Conservation (phyloP, 73 alveolate species). For the Paramecium pentaurelia region DNA sequence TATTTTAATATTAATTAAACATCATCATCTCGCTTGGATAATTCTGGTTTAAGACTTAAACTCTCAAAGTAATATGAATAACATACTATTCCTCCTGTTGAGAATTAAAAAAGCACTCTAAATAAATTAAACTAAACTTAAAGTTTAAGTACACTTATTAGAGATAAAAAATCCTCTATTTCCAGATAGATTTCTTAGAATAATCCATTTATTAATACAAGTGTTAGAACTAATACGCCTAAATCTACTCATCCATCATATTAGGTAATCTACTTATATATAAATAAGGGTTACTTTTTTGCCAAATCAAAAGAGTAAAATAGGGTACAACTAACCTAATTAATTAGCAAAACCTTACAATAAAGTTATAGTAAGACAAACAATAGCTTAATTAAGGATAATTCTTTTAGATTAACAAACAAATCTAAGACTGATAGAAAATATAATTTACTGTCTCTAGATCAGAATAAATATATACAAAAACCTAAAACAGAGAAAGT, state of each 20-base stretch:
- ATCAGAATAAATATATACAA: background rate
- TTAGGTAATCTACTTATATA: background rate
- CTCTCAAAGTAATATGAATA: background rate
- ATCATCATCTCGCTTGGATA: background rate
- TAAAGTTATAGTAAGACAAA: background rate
- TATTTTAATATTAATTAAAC: background rate
- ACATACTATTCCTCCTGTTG: background rate
- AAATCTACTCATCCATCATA: background rate
- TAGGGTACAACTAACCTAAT: background rate
- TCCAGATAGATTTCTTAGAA: background rate
- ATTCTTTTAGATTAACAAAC: background rate
- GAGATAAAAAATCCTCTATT: background rate
- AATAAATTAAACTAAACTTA: background rate
- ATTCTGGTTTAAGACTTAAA: background rate
- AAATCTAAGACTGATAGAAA: constrained; percentile 21
- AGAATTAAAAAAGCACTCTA: background rate
- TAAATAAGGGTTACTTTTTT: background rate
- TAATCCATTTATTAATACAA: background rate
- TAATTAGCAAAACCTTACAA: background rate
- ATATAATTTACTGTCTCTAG: constrained; percentile 2
- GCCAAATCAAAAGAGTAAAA: background rate
- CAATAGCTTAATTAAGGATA: background rate
- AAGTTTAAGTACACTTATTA: background rate
- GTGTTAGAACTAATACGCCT: background rate
- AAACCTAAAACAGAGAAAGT: background rate